These are phyloP conservation scores for Nicotiana attenuata DNA, from an alignment of 257 asterid genomes.

Conservation along the genomic window DNA sequence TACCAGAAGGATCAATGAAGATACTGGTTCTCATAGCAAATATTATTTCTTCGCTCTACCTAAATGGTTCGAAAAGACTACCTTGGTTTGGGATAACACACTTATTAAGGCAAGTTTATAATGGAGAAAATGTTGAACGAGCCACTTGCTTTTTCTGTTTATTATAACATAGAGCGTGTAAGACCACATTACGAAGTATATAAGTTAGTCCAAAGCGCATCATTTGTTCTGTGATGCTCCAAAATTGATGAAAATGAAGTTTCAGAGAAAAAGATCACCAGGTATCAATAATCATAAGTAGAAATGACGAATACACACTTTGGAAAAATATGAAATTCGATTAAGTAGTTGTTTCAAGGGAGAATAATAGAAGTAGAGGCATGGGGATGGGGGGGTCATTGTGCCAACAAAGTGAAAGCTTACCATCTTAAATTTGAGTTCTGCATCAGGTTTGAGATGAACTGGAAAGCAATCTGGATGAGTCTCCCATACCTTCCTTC, in stretches of 20 bases:
- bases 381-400: neutral
- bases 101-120: neutral
- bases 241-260: neutral
- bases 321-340: neutral
- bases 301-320: neutral
- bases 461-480: constrained; percentile 76
- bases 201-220: neutral
- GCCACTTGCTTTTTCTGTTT: neutral
- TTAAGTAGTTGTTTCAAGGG: neutral
- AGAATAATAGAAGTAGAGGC: neutral
- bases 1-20: neutral
- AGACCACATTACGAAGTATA: neutral
- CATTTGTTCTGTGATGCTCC: neutral
- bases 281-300: neutral
- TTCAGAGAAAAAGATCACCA: neutral
- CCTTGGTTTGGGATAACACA: neutral
- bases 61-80: neutral
- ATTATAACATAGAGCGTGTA: no score
- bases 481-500: constrained; percentile 58
- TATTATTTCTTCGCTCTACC: neutral
- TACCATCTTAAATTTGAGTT: constrained; percentile 59
- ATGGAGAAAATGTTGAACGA: neutral
- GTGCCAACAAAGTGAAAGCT: neutral
- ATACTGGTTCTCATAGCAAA: neutral
- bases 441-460: constrained; percentile 47